A percentile compares a stretch with the other conserved stretches of the same genome.
These are phyloP conservation scores for Nitzschia palea DNA, from an alignment of 108 stramenopile genomes.

Conservation along the genomic window DNA sequence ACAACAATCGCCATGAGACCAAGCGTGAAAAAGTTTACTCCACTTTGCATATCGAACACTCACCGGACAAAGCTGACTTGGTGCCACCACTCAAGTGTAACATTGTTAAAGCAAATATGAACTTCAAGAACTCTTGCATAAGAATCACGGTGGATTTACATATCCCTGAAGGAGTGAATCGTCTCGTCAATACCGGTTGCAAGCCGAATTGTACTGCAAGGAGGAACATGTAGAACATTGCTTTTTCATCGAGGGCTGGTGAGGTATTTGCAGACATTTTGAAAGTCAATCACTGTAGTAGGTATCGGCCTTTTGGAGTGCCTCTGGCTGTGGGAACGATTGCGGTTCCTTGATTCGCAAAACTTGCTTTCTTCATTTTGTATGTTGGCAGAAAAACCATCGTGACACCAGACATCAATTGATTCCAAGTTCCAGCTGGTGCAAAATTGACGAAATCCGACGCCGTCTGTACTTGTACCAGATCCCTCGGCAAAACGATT, in stretches of 20 bases:
- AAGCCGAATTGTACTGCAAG: constrained; percentile 89
- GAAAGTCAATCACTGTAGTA: too few species aligned
- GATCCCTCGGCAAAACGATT: too few species aligned
- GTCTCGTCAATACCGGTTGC: constrained; percentile 82
- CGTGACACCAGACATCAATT: too few species aligned
- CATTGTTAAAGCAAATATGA: constrained; percentile 55
- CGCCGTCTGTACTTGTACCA: too few species aligned
- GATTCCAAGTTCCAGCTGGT: too few species aligned
- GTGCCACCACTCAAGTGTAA: constrained; percentile 29
- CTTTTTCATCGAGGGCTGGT: constrained; percentile 30
- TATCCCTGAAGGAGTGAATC: constrained; percentile 60
- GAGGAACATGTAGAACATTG: constrained; percentile 63
- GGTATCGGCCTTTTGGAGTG: too few species aligned
- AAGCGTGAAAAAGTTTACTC: background rate
- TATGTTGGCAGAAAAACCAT: too few species aligned
- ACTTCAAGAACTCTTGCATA: constrained; percentile 66
- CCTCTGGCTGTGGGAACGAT: too few species aligned
- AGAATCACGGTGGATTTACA: constrained; percentile 82
- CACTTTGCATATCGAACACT: too few species aligned
- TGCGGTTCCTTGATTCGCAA: too few species aligned
- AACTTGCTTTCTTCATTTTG: too few species aligned
- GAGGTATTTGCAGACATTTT: constrained; percentile 8
- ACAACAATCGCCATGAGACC: background rate
- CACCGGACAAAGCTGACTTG: constrained; percentile 29
- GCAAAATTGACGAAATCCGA: too few species aligned